Evolutionary conservation across 2,329 filamentous ascomycete genomes (phyloP).

Genomic region (Zasmidium cellare): DNA sequence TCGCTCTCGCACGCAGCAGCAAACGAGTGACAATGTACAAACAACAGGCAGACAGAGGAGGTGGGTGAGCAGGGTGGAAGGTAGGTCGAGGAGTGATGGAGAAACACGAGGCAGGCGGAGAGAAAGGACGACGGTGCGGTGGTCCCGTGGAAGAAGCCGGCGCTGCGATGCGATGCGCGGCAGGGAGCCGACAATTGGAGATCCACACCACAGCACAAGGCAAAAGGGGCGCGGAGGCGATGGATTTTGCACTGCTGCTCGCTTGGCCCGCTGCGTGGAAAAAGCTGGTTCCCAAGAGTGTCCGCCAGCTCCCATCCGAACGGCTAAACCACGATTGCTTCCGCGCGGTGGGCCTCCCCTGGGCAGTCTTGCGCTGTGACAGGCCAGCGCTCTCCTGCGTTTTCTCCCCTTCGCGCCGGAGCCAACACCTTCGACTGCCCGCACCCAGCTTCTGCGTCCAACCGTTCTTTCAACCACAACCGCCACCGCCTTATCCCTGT

Average conservation of each 20-base stretch:
- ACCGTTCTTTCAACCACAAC: constrained; percentile 10
- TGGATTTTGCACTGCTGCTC: constrained; percentile 2
- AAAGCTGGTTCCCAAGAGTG: constrained; percentile 4
- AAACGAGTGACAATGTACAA: constrained; percentile 2
- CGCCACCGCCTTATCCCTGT: background rate
- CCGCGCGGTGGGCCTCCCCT: constrained; percentile 2
- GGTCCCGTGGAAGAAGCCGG: constrained; percentile 8
- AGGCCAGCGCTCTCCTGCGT: background rate
- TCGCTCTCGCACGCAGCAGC: background rate
- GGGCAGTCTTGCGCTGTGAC: constrained; percentile 1
- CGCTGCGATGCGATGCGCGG: background rate
- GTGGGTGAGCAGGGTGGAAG: background rate
- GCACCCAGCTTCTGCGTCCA: constrained; percentile 1
- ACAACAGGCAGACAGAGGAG: background rate
- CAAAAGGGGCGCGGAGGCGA: constrained; percentile 13
- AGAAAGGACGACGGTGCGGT: constrained; percentile 12
- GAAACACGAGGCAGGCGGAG: constrained; percentile 16
- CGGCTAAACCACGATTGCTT: constrained; percentile 12
- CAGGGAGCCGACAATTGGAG: background rate
- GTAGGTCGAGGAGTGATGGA: background rate
- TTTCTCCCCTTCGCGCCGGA: background rate
- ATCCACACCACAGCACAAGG: background rate
- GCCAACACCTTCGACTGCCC: constrained; percentile 2
- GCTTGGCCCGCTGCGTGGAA: constrained; percentile 7
- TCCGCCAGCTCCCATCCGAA: background rate